Conservation (phyloP, 1,284 basidiomycete genomes). For the Fomes fomentarius region DNA sequence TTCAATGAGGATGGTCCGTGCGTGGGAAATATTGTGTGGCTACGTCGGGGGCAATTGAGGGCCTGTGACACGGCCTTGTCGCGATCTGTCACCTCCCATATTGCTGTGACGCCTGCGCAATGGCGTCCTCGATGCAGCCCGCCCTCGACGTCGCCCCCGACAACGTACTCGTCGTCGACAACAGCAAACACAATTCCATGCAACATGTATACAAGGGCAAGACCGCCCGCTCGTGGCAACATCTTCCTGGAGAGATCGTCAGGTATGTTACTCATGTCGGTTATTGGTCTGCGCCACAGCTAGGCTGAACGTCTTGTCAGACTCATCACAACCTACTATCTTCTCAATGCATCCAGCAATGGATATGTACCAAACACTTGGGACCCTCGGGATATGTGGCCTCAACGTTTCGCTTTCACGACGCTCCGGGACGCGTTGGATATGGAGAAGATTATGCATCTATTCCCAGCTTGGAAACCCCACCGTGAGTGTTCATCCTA, state of each 20-base stretch:
- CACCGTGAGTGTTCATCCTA: slow-evolving; percentile 44
- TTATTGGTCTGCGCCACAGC: slow-evolving; percentile 28
- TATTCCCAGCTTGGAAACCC: slow-evolving; percentile 45
- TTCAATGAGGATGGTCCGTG: slow-evolving; percentile 26
- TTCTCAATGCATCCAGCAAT: slow-evolving; percentile 49
- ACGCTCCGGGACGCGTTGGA: slow-evolving; percentile 55
- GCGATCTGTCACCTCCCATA: slow-evolving; percentile 34
- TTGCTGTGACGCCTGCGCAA: slow-evolving; percentile 32
- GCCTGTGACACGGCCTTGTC: slow-evolving; percentile 31
- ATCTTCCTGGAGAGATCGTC: slow-evolving; percentile 71
- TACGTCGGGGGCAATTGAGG: slow-evolving; percentile 18
- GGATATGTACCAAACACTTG: slow-evolving; percentile 58
- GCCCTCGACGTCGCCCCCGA: slow-evolving; percentile 16
- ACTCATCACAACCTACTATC: slow-evolving; percentile 62
- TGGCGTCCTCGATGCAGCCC: slow-evolving; percentile 20
- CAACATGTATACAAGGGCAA: slow-evolving; percentile 62
- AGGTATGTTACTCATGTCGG: slow-evolving; percentile 47
- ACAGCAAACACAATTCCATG: slow-evolving; percentile 13
- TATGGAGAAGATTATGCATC: slow-evolving; percentile 63
- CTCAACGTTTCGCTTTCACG: slow-evolving; percentile 58
- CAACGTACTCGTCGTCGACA: slow-evolving; percentile 17
- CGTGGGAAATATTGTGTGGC: slow-evolving; percentile 26
- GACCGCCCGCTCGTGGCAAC: slow-evolving; percentile 66
- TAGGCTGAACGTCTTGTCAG: slow-evolving; percentile 39
- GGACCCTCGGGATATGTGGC: slow-evolving; percentile 60